Percentiles rank a stretch among this genome's conserved stretches.
These are phyloP conservation scores for Amaranthus hypochondriacus DNA, from an alignment of 148 eudicot species.

Conservation along the genomic window DNA sequence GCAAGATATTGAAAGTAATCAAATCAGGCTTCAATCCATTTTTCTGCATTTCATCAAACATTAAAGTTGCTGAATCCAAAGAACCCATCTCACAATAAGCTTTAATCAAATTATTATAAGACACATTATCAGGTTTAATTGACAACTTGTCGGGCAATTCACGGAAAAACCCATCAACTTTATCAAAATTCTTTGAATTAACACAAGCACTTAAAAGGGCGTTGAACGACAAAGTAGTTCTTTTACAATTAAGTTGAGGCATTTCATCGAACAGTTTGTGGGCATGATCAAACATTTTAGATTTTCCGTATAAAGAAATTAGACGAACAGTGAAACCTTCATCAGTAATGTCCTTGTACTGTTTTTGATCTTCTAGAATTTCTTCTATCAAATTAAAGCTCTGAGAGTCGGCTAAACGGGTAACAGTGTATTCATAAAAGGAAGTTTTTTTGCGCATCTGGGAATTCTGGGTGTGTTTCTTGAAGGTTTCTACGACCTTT, in stretches of 20 bases:
- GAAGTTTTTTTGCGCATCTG: constrained; percentile 31
- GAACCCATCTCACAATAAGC: constrained; percentile 36
- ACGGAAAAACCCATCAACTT: constrained; percentile 32
- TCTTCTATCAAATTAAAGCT: constrained; percentile 46
- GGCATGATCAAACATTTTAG: constrained; percentile 59
- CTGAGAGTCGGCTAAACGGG: constrained; percentile 45
- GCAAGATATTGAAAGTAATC: constrained; percentile 27
- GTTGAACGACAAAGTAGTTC: constrained; percentile 51
- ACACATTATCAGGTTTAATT: constrained; percentile 39
- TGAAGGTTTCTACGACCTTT: constrained; percentile 37
- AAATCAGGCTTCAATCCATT: constrained; percentile 27
- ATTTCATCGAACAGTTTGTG: constrained; percentile 65
- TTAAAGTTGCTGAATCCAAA: constrained; percentile 22
- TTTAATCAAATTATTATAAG: constrained; percentile 50
- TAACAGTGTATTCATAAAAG: constrained; percentile 39
- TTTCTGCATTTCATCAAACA: constrained; percentile 33
- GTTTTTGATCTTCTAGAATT: constrained; percentile 57
- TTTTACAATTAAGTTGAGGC: constrained; percentile 36
- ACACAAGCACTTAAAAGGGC: constrained; percentile 62
- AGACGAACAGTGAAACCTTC: constrained; percentile 51
- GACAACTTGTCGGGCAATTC: constrained; percentile 36
- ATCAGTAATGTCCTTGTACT: constrained; percentile 30
- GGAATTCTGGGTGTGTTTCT: constrained; percentile 23
- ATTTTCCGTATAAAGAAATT: constrained; percentile 48
- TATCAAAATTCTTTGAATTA: constrained; percentile 37